Percentiles rank a stretch among this genome's conserved stretches.
phyloP scores from a whole-genome alignment of 768 basidiomycete species.

The Xerocomellus intermedius region DNA sequence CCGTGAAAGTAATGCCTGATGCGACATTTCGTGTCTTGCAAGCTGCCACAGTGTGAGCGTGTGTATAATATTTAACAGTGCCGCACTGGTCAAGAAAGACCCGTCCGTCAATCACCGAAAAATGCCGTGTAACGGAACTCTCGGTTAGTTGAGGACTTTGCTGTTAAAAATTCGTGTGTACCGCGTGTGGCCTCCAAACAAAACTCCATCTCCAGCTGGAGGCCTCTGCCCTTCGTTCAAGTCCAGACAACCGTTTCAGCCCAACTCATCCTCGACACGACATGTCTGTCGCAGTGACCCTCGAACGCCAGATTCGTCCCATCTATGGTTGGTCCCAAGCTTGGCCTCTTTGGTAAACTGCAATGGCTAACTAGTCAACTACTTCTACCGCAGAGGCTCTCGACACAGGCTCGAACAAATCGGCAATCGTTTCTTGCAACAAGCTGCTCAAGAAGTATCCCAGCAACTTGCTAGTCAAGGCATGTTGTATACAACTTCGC shows the following conservation, averaged over 20 bases:
- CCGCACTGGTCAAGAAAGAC: neutral
- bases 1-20: conserved; percentile 38
- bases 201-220: neutral
- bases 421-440: conserved; percentile 81
- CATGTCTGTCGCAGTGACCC: conserved; percentile 53
- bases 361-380: conserved; percentile 2
- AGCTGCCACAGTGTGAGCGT: conserved; percentile 1
- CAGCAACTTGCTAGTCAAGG: conserved; percentile 71
- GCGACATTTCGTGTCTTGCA: conserved; percentile 36
- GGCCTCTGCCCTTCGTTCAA: conserved; percentile 4
- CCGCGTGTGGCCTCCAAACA: conserved; percentile 3
- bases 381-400: conserved; percentile 60
- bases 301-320: conserved; percentile 82
- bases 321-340: conserved; percentile 64
- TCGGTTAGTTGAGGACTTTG: conserved; percentile 21
- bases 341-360: neutral
- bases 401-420: conserved; percentile 84
- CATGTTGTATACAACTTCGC: conserved; percentile 17
- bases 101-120: conserved; percentile 19
- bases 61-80: neutral
- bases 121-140: conserved; percentile 25
- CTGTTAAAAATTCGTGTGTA: conserved; percentile 26
- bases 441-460: conserved; percentile 87
- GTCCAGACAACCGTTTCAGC: neutral
- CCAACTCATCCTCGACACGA: conserved; percentile 2